Base-by-base conservation (phyloP, 2,329 filamentous ascomycete genomes). In the Cryphonectria carpinicola region DNA sequence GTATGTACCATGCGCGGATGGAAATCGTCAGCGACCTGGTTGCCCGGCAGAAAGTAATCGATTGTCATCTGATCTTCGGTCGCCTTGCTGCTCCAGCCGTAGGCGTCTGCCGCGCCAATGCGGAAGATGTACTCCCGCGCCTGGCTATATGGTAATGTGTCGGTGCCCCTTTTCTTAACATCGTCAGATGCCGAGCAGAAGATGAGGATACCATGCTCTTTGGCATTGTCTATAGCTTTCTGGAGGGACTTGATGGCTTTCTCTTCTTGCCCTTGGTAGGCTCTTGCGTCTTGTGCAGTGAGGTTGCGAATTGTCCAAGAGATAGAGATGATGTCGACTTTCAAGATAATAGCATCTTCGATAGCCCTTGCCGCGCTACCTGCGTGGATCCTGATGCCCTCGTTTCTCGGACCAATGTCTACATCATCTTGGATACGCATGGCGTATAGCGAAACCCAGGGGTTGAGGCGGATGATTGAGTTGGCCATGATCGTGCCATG, bases 401-500 rank as follows among this genome's bases (percentile, higher is more conserved):
- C 39, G 37, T 62, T 52, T 3, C 39, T 28, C 2, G 39, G 52
- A n/a, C 54, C 37, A 39, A 25, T 19, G 17, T 67, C 39, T 22
- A 52, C 39, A 37, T 67, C 56, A 8, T 67, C 66, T 14, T 67
- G 56, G 17, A 67, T 67, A 17, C 66, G 66, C 56, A 67, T 67
- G 17, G 41, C 66, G 39, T 67, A 67, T 19, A 62, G 41, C 2
- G 28, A 67, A 7, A 67, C 56, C 66, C 66, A 67, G 3, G 66
- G 66, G n/a, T 67, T 67, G 4, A 67, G 6, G 19, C 66, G 66
- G 13, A 62, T 14, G 10, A 67, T 62, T 0, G 56, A 62, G 28
- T 60, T 67, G 41, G 56, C 66, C 66, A 67, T 67, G 13, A 62
- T 52, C n/a, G 66, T 67, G 5, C 66, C 66, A 10, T 67, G 66